Evolutionary conservation across 225 moss, liverwort and hornwort species (phyloP).

Genomic region (Neckera pumila): DNA sequence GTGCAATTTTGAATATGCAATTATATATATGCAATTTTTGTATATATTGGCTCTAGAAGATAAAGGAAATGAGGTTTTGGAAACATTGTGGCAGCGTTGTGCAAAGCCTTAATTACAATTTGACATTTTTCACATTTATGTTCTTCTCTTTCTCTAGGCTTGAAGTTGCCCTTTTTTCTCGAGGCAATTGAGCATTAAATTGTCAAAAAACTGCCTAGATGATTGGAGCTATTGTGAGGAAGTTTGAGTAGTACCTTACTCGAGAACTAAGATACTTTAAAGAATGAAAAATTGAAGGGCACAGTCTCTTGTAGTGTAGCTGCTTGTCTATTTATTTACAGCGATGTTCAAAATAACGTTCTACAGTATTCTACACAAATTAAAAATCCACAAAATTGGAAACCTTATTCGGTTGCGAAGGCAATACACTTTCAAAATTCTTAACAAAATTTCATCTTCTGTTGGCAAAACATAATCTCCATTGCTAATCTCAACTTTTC

Average conservation of each 20-base stretch:
- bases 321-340: neutral
- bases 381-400: neutral
- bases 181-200: too few relatives aligned
- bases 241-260: neutral
- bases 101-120: too few relatives aligned
- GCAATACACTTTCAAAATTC: neutral
- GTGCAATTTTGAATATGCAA: too few relatives aligned
- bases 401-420: accelerated
- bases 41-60: too few relatives aligned
- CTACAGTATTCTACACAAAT: neutral
- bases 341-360: neutral
- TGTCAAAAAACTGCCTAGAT: too few relatives aligned
- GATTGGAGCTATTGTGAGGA: too few relatives aligned
- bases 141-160: too few relatives aligned
- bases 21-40: too few relatives aligned
- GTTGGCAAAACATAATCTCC: neutral
- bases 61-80: too few relatives aligned
- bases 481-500: neutral
- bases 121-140: too few relatives aligned
- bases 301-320: accelerated
- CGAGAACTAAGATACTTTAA: neutral
- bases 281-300: neutral
- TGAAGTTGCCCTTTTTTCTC: too few relatives aligned
- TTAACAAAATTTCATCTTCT: neutral
- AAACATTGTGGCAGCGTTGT: too few relatives aligned